Conservation (phyloP, 139 green algal species). For the Coelastrella sp. region DNA sequence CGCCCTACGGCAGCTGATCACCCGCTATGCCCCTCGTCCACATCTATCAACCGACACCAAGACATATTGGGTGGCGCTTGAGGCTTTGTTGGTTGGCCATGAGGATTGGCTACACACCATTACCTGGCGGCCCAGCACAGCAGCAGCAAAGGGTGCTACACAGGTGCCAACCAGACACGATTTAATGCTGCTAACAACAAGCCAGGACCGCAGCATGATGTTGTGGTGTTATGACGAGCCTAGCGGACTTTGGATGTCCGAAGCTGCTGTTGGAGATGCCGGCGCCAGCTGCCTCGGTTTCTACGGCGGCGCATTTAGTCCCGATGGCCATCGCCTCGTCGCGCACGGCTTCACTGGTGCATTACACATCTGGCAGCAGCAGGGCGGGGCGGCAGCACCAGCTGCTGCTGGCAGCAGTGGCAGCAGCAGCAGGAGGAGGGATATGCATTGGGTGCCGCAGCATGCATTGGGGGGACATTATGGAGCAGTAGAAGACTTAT, state of each 20-base stretch:
- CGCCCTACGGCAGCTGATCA: constrained; percentile 49
- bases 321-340: constrained; percentile 73
- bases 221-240: constrained; percentile 85
- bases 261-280: constrained; percentile 90
- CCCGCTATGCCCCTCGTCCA: constrained; percentile 72
- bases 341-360: constrained; percentile 95
- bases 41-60: constrained; percentile 31
- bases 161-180: background rate
- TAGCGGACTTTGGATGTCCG: constrained; percentile 89
- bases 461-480: constrained; percentile 88
- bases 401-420: background rate
- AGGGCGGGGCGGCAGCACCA: background rate
- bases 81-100: constrained; percentile 92
- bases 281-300: constrained; percentile 83
- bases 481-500: constrained; percentile 81
- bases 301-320: constrained; percentile 79
- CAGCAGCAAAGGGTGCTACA: constrained; percentile 33
- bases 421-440: constrained; percentile 19
- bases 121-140: constrained; percentile 74
- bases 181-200: constrained; percentile 87
- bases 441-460: constrained; percentile 71
- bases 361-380: constrained; percentile 89
- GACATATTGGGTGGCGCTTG: constrained; percentile 60
- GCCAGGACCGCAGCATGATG: constrained; percentile 97
- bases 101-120: constrained; percentile 97